Percentiles rank a stretch among this genome's conserved stretches.
These are phyloP conservation scores for Candida insectalens DNA, from an alignment of 805 yeast species.

Conservation along the genomic window DNA sequence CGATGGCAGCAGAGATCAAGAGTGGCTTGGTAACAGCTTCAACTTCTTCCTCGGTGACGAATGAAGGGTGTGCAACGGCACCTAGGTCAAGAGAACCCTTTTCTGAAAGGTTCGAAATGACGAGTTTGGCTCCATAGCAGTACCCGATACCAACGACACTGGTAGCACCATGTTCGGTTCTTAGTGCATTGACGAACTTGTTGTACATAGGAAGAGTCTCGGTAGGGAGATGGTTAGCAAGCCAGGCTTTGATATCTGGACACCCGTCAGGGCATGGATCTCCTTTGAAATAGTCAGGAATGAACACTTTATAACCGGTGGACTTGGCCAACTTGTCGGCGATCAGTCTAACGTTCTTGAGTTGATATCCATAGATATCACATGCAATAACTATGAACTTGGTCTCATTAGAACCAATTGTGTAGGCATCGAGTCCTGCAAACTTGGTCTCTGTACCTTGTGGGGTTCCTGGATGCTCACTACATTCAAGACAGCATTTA, in stretches of 20 bases:
- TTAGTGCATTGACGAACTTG: conserved; percentile 35
- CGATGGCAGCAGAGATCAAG: conserved; percentile 66
- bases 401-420: conserved; percentile 33
- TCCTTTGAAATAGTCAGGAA: conserved; percentile 67
- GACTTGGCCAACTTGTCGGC: conserved; percentile 56
- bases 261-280: conserved; percentile 32
- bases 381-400: conserved; percentile 53
- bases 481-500: conserved; percentile 7
- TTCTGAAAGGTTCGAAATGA: conserved; percentile 38
- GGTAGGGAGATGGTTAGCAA: conserved; percentile 24
- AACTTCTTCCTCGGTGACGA: conserved; percentile 57
- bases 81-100: conserved; percentile 37
- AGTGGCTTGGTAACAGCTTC: conserved; percentile 50
- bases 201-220: conserved; percentile 38
- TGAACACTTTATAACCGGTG: conserved; percentile 51
- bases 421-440: conserved; percentile 36
- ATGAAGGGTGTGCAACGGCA: conserved; percentile 81
- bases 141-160: conserved; percentile 60
- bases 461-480: conserved; percentile 32
- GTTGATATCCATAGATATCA: conserved; percentile 59
- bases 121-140: conserved; percentile 78
- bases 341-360: conserved; percentile 46
- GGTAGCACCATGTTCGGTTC: conserved; percentile 32
- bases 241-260: conserved; percentile 35
- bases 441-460: conserved; percentile 32